Conservation (phyloP, 768 basidiomycete genomes). For the Tricholoma saponaceum region DNA sequence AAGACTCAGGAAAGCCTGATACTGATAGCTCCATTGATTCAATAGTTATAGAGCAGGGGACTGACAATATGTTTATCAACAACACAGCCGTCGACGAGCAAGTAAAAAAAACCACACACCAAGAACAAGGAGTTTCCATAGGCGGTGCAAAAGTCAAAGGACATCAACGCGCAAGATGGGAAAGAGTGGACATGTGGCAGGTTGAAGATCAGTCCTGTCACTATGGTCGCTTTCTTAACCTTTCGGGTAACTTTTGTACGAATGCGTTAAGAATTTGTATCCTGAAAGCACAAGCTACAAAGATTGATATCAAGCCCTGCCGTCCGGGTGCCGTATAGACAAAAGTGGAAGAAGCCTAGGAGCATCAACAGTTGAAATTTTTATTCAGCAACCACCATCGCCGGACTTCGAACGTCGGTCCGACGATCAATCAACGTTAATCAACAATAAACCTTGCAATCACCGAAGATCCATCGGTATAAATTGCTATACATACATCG, state of each 20-base stretch:
- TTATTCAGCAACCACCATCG: slow-evolving; percentile 2
- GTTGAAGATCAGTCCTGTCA: slow-evolving; percentile 6
- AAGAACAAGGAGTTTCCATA: neutral
- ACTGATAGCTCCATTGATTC: slow-evolving; percentile 29
- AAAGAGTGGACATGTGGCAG: neutral
- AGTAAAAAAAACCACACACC: neutral
- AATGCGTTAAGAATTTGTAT: too few species aligned
- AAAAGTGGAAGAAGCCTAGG: too few species aligned
- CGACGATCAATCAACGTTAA: neutral
- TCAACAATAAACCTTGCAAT: too few species aligned
- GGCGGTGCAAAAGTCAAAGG: neutral
- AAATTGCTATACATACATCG: too few species aligned
- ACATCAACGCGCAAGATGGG: neutral
- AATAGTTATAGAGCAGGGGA: neutral
- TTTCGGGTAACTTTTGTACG: neutral
- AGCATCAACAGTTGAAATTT: slow-evolving; percentile 1
- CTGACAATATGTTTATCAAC: neutral
- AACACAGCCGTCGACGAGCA: neutral
- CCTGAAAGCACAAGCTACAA: neutral
- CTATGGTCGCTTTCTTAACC: slow-evolving; percentile 8
- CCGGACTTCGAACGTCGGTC: neutral
- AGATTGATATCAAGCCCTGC: slow-evolving; percentile 10
- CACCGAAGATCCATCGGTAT: too few species aligned
- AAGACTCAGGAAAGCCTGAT: slow-evolving; percentile 32
- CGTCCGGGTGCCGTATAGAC: neutral